A percentile compares a stretch with the other conserved stretches of the same genome.
These are phyloP conservation scores for Candida anglica DNA, from an alignment of 805 yeast genomes.

Conservation along the genomic window DNA sequence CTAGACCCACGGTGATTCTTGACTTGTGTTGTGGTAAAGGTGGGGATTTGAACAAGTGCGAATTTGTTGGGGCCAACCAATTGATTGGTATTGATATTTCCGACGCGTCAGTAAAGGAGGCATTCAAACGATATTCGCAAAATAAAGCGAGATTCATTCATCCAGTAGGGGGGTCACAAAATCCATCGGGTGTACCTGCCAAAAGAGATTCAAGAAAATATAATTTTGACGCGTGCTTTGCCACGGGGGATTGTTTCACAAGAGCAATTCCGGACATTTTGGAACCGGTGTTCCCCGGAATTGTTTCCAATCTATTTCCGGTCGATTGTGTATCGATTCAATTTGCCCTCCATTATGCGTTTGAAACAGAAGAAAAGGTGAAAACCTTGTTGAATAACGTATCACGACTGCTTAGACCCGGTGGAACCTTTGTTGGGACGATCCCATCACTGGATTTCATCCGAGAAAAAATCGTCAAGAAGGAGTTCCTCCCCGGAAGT, in stretches of 20 bases:
- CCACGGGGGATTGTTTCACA: slow-evolving; percentile 90
- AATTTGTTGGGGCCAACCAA: slow-evolving; percentile 64
- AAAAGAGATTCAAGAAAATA: slow-evolving; percentile 39
- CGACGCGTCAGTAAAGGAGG: slow-evolving; percentile 82
- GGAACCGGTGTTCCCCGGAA: slow-evolving; percentile 55
- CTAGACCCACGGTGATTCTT: slow-evolving; percentile 44
- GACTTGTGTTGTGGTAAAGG: slow-evolving; percentile 98
- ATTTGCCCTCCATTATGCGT: slow-evolving; percentile 93
- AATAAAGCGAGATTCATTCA: slow-evolving; percentile 41
- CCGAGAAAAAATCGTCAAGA: slow-evolving; percentile 53
- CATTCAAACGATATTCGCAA: slow-evolving; percentile 65
- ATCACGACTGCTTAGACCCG: slow-evolving; percentile 66
- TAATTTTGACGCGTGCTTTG: slow-evolving; percentile 76
- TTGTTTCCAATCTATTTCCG: slow-evolving; percentile 62
- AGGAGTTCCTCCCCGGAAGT: slow-evolving; percentile 40
- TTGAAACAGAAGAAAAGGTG: slow-evolving; percentile 78
- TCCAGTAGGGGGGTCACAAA: too few relatives aligned
- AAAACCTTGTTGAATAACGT: slow-evolving; percentile 71
- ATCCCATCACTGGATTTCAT: slow-evolving; percentile 90
- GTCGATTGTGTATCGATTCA: slow-evolving; percentile 88
- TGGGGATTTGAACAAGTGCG: slow-evolving; percentile 92
- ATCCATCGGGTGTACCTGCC: slow-evolving; percentile 8
- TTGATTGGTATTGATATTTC: slow-evolving; percentile 91
- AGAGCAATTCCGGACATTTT: slow-evolving; percentile 64
- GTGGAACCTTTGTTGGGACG: slow-evolving; percentile 90